Evolutionary conservation across 805 yeast species (phyloP).

Genomic region (Wickerhamiella siamensis): DNA sequence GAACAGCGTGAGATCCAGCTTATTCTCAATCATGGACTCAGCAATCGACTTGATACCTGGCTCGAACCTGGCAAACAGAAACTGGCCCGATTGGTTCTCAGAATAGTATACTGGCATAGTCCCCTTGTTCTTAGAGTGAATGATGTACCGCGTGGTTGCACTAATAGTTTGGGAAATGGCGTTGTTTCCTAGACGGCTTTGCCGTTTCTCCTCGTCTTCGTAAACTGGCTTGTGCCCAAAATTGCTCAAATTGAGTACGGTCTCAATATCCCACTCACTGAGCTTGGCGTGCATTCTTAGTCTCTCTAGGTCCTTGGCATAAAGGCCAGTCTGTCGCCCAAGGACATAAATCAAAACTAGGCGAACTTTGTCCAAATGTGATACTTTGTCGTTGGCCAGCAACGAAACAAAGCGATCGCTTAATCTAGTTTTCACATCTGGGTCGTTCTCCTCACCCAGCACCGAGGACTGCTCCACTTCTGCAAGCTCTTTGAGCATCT

Average conservation of each 20-base stretch:
- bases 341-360: slow-evolving; percentile 60
- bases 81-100: slow-evolving; percentile 30
- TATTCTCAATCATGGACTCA: slow-evolving; percentile 33
- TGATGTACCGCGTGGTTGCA: background rate
- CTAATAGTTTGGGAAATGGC: background rate
- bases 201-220: slow-evolving; percentile 6
- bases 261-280: slow-evolving; percentile 32
- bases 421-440: slow-evolving; percentile 3
- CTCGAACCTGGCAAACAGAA: slow-evolving; percentile 41
- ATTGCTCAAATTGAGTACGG: slow-evolving; percentile 42
- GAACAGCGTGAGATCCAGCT: slow-evolving; percentile 44
- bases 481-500: slow-evolving; percentile 54
- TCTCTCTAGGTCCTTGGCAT: slow-evolving; percentile 58
- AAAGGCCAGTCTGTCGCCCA: slow-evolving; percentile 62
- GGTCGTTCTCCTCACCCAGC: slow-evolving; percentile 50
- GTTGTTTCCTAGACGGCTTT: background rate
- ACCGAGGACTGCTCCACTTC: slow-evolving; percentile 78
- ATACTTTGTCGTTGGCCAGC: slow-evolving; percentile 31
- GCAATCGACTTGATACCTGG: slow-evolving; percentile 55
- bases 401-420: slow-evolving; percentile 41
- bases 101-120: slow-evolving; percentile 9
- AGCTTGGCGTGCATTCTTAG: slow-evolving; percentile 41
- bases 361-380: slow-evolving; percentile 47
- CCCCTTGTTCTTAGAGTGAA: slow-evolving; percentile 29
- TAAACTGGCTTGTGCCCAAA: slow-evolving; percentile 33